phyloP scores from a whole-genome alignment of 2,329 filamentous ascomycete species.

The Apiospora malaysiana region DNA sequence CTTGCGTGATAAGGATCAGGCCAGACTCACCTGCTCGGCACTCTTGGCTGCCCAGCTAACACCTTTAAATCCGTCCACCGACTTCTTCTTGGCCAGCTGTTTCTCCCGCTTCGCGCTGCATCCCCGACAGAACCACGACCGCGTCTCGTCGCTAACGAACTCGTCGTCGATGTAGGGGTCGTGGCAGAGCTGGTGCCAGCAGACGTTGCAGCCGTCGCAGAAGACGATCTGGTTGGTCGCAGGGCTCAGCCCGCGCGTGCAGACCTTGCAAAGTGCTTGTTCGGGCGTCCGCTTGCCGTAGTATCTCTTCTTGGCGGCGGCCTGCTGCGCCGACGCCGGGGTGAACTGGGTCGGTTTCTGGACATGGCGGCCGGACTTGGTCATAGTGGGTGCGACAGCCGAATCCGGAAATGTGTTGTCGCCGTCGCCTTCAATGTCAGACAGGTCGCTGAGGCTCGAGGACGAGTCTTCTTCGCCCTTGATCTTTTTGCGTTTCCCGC shows the following conservation, averaged over 20 bases:
- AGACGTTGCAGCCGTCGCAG: slow-evolving; percentile 80
- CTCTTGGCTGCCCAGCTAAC: slow-evolving; percentile 47
- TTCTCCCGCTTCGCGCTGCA: slow-evolving; percentile 60
- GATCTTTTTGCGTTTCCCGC: slow-evolving; percentile 44
- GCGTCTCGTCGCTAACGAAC: slow-evolving; percentile 68
- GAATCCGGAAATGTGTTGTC: slow-evolving; percentile 40
- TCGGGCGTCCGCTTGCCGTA: slow-evolving; percentile 66
- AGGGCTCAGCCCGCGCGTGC: slow-evolving; percentile 74
- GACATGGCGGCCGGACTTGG: slow-evolving; percentile 77
- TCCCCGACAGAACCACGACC: slow-evolving; percentile 73
- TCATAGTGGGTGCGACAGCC: slow-evolving; percentile 64
- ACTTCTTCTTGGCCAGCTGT: slow-evolving; percentile 48
- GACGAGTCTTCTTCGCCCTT: slow-evolving; percentile 35
- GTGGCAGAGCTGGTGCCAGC: slow-evolving; percentile 85
- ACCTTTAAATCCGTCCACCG: slow-evolving; percentile 40
- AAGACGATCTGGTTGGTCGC: slow-evolving; percentile 82
- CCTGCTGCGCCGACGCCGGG: slow-evolving; percentile 52
- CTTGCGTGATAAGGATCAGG: background rate
- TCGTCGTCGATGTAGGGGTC: slow-evolving; percentile 75
- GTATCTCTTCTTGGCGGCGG: slow-evolving; percentile 44
- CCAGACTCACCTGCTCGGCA: slow-evolving; percentile 44
- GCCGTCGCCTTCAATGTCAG: slow-evolving; percentile 34
- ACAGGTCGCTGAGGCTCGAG: slow-evolving; percentile 37
- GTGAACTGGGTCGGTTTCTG: slow-evolving; percentile 70
- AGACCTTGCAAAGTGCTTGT: slow-evolving; percentile 72